A percentile compares a stretch with the other conserved stretches of the same genome.
Conservation (phyloP, 441 rosid species). For the Aquilaria agallochum region DNA sequence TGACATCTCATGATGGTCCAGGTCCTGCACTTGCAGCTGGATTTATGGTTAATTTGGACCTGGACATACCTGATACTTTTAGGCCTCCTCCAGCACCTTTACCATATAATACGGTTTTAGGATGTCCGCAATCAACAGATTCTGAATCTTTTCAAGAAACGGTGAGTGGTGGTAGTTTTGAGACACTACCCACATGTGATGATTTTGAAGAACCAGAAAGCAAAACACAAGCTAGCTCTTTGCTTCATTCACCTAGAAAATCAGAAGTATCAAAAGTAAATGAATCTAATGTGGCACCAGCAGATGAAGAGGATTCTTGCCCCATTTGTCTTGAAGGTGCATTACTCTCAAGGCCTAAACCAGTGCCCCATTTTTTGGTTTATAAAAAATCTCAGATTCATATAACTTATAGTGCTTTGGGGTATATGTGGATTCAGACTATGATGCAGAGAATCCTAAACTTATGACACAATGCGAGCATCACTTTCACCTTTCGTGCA, state of each 20-base stretch:
- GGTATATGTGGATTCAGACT: constrained; percentile 45
- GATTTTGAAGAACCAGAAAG: constrained; percentile 43
- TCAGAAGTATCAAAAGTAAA: constrained; percentile 30
- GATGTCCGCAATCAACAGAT: constrained; percentile 36
- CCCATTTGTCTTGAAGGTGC: constrained; percentile 69
- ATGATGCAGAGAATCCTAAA: constrained; percentile 82
- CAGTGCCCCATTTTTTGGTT: constrained; percentile 1
- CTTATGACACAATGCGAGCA: constrained; percentile 81
- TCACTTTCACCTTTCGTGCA: constrained; percentile 87
- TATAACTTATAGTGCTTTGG: constrained; percentile 15
- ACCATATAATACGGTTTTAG: constrained; percentile 59
- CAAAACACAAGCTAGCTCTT: constrained; percentile 36
- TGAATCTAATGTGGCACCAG: constrained; percentile 12
- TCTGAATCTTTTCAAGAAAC: constrained; percentile 41
- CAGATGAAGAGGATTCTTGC: constrained; percentile 60
- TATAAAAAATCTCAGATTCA: neutral
- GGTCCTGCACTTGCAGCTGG: constrained; percentile 38
- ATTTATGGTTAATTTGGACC: constrained; percentile 46
- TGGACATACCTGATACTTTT: constrained; percentile 54
- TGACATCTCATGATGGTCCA: constrained; percentile 33
- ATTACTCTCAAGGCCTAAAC: constrained; percentile 2
- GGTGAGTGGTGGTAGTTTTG: constrained; percentile 39
- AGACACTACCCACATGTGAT: constrained; percentile 37
- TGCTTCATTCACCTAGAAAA: constrained; percentile 35
- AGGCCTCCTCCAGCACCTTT: constrained; percentile 55